Conservation (phyloP, 441 rosid species). For the Arabidopsis hybrid region DNA sequence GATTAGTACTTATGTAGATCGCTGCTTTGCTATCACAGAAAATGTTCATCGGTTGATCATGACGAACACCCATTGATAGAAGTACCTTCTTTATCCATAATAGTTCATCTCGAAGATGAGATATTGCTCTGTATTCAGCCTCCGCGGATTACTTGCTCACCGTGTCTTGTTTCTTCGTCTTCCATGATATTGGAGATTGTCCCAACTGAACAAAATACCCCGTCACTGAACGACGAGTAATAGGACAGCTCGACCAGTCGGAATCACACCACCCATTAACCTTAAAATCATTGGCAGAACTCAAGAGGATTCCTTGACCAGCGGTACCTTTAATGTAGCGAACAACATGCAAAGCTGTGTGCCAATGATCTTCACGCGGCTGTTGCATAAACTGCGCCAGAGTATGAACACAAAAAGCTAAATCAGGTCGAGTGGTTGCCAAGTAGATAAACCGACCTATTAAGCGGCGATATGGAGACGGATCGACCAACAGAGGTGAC, state of each 20-base stretch:
- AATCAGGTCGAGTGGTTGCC: neutral
- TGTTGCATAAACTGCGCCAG: neutral
- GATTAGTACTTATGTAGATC: neutral
- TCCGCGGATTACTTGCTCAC: neutral
- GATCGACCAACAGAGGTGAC: rapidly evolving
- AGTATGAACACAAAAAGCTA: neutral
- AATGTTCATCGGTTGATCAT: neutral
- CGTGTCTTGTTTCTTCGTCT: neutral
- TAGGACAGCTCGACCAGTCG: neutral
- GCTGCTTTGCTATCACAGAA: neutral
- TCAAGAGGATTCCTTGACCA: neutral
- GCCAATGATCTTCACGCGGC: neutral
- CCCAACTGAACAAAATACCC: neutral
- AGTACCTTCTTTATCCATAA: neutral
- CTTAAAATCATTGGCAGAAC: neutral
- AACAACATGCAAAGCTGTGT: neutral
- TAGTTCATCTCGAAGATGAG: neutral
- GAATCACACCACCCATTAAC: neutral
- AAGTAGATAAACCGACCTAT: neutral
- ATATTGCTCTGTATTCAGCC: neutral
- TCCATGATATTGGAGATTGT: neutral
- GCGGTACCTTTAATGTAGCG: neutral
- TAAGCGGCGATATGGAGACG: neutral
- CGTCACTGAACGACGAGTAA: neutral
- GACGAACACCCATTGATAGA: neutral